A percentile compares a stretch with the other conserved stretches of the same genome.
These are phyloP conservation scores for Trichosanthes truncata DNA, from an alignment of 306 rosid species.

Conservation along the genomic window DNA sequence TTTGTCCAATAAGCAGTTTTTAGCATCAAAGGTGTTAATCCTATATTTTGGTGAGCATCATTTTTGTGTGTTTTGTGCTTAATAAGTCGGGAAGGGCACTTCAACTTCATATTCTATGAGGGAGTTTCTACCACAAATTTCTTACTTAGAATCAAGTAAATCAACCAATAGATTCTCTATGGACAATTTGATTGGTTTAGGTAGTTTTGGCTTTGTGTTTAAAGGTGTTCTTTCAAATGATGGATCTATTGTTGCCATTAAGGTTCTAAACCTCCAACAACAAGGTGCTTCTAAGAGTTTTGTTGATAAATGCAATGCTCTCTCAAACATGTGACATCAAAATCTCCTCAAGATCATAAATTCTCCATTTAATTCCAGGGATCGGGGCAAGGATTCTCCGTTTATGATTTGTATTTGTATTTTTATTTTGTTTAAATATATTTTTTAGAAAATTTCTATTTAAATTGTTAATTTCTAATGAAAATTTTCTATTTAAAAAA, in stretches of 20 bases:
- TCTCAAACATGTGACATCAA: slow-evolving; percentile 21
- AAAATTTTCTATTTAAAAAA: too few relatives aligned
- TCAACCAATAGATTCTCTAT: slow-evolving; percentile 15
- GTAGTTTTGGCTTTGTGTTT: slow-evolving; percentile 30
- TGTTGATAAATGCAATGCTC: slow-evolving; percentile 23
- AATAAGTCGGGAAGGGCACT: slow-evolving; percentile 6
- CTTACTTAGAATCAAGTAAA: slow-evolving; percentile 11
- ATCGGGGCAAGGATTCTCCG: too few relatives aligned
- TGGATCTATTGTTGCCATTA: slow-evolving; percentile 18
- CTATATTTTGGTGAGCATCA: neutral
- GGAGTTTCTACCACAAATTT: neutral
- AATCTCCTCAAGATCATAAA: slow-evolving; percentile 40
- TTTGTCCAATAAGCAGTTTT: slow-evolving; percentile 3
- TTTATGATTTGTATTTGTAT: too few relatives aligned
- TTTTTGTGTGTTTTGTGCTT: neutral
- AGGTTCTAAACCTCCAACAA: slow-evolving; percentile 29
- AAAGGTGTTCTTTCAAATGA: slow-evolving; percentile 16
- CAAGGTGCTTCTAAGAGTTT: slow-evolving; percentile 33
- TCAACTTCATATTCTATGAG: neutral
- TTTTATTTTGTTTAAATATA: too few relatives aligned
- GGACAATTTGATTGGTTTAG: slow-evolving; percentile 23
- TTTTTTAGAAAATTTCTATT: too few relatives aligned
- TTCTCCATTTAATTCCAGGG: too few relatives aligned
- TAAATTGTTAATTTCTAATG: too few relatives aligned
- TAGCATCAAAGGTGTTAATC: neutral